Evolutionary conservation across 2,329 filamentous ascomycete genomes (phyloP).

Genomic region (Paracoccidioides brasiliensis): DNA sequence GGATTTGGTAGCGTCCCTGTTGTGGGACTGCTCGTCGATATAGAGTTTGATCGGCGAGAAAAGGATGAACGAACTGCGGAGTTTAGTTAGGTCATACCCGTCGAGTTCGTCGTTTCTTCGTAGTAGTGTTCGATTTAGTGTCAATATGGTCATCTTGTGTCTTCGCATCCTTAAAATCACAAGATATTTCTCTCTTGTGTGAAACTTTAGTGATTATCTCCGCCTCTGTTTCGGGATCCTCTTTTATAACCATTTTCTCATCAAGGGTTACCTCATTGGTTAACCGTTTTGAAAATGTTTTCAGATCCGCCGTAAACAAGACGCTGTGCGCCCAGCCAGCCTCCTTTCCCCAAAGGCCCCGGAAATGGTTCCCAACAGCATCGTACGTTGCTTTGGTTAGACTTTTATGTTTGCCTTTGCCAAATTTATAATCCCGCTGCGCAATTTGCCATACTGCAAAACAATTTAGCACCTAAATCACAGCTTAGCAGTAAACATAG

Average conservation of each 20-base stretch:
- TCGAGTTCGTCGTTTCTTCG: constrained; percentile 8
- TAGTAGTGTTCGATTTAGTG: background rate
- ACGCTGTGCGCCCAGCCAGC: constrained; percentile 98
- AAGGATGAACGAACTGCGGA: background rate
- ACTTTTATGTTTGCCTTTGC: constrained; percentile 67
- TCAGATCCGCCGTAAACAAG: constrained; percentile 84
- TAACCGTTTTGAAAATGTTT: constrained; percentile 62
- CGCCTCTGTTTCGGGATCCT: background rate
- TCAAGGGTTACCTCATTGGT: constrained; percentile 25
- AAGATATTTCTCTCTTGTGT: constrained; percentile 7
- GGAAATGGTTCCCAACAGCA: constrained; percentile 79
- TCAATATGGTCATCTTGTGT: background rate
- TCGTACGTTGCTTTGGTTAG: constrained; percentile 82
- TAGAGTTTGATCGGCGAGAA: background rate
- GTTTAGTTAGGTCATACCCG: constrained; percentile 1
- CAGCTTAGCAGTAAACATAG: background rate
- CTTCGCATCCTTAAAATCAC: constrained; percentile 1
- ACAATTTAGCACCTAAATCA: constrained; percentile 5
- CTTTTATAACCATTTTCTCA: background rate
- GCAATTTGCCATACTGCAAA: constrained; percentile 83
- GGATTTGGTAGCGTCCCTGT: constrained; percentile 4
- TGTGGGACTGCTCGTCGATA: background rate
- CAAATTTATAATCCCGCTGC: constrained; percentile 87
- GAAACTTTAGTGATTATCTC: background rate
- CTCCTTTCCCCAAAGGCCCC: constrained; percentile 78